phyloP scores from a whole-genome alignment of 2,329 filamentous ascomycete genomes.

The Ophiostoma piceae region DNA sequence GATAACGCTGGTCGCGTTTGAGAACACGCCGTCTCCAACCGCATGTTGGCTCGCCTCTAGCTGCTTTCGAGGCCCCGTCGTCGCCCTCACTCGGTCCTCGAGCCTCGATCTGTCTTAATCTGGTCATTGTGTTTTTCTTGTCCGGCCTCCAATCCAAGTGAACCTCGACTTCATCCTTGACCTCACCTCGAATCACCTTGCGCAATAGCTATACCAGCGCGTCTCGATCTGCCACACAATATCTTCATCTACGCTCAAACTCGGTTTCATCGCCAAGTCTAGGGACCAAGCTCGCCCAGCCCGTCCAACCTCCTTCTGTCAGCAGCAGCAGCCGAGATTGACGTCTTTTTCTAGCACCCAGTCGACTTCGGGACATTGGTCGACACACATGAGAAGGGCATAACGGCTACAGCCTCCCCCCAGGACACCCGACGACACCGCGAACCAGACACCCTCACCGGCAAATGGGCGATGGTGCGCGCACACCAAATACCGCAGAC shows the following conservation, averaged over 20 bases:
- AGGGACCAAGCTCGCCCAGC: background rate
- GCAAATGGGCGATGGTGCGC: slow-evolving; percentile 19
- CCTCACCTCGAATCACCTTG: background rate
- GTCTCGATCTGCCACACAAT: background rate
- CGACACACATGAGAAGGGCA: slow-evolving; percentile 14
- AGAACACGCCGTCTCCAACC: slow-evolving; percentile 19
- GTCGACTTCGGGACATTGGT: background rate
- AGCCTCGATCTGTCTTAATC: background rate
- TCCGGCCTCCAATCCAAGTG: background rate
- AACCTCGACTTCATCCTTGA: background rate
- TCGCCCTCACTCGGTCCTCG: slow-evolving; percentile 6
- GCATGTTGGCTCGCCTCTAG: slow-evolving; percentile 12
- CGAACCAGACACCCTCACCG: background rate
- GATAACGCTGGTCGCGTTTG: slow-evolving; percentile 20
- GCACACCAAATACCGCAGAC: slow-evolving; percentile 27
- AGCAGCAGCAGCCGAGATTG: background rate
- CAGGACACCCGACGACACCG: background rate
- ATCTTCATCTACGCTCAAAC: background rate
- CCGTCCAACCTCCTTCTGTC: background rate
- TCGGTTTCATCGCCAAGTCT: background rate
- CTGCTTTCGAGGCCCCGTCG: background rate
- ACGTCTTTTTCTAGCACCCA: background rate
- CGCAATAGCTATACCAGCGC: background rate
- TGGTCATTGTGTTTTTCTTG: background rate
- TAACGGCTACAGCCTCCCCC: background rate